Conservation (phyloP, 176 grass and related monocot species). For the Sorghum bicolor region Sorghum_bicolor_NCBIv3 NC_012872.2:67204501-67205000, state of each 20-base stretch:
- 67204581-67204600: conserved; percentile 43
- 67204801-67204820: conserved; percentile 72
- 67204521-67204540: conserved; percentile 57
- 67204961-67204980: conserved; percentile 18
- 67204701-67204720: conserved; percentile 53
- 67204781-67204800: conserved; percentile 89
- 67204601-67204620: neutral
- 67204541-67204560: conserved; percentile 8
- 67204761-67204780: conserved; percentile 64
- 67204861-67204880: neutral
- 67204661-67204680: conserved; percentile 65
- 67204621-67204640: neutral
- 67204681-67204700: conserved; percentile 74
- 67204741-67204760: conserved; percentile 37
- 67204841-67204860: conserved; percentile 52
- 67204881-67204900: neutral
- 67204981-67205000: neutral
- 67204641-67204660: conserved; percentile 11
- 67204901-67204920: conserved; percentile 45
- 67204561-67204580: neutral
- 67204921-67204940: conserved; percentile 25
- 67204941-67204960: conserved; percentile 26
- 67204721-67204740: conserved; percentile 79
- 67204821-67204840: conserved; percentile 52
- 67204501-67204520: conserved; percentile 45